phyloP scores from a whole-genome alignment of 305 asterid species.

The Fraxinus dipetala region DNA sequence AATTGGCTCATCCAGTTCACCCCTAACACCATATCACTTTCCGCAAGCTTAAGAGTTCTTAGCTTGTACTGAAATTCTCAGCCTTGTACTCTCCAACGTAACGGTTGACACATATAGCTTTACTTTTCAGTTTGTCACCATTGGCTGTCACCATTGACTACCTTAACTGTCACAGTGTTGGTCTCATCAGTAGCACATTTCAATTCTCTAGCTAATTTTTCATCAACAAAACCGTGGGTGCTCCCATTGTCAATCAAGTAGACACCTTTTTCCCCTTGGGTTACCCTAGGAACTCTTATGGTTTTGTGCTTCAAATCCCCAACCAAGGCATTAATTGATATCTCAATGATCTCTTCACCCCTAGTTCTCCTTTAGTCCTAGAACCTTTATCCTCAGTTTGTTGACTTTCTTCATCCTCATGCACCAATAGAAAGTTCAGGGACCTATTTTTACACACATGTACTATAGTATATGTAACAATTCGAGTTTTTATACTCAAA shows the following conservation, averaged over 20 bases:
- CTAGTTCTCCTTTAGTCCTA: not conserved
- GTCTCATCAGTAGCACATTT: not conserved
- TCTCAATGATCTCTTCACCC: not conserved
- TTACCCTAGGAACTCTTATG: not conserved
- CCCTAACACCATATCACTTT: not conserved
- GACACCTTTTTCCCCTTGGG: not conserved
- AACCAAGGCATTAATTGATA: not conserved
- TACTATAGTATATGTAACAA: not conserved
- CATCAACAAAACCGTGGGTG: not conserved
- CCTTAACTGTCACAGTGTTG: not conserved
- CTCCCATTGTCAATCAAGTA: not conserved
- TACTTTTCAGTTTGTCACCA: not conserved
- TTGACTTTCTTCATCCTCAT: not conserved
- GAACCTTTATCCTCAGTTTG: not conserved
- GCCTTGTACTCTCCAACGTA: not conserved
- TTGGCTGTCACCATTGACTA: not conserved
- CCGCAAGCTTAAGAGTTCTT: not conserved
- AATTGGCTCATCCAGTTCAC: not conserved
- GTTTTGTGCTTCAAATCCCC: not conserved
- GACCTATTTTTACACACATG: not conserved
- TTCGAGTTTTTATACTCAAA: not conserved
- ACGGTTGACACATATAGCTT: not conserved
- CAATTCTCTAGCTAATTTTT: not conserved
- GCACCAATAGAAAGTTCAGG: not conserved
- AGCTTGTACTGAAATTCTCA: not conserved